Percentiles rank a stretch among this genome's conserved stretches.
Evolutionary conservation across 768 basidiomycete genomes (phyloP).

Genomic region (Amanita fuliginea): DNA sequence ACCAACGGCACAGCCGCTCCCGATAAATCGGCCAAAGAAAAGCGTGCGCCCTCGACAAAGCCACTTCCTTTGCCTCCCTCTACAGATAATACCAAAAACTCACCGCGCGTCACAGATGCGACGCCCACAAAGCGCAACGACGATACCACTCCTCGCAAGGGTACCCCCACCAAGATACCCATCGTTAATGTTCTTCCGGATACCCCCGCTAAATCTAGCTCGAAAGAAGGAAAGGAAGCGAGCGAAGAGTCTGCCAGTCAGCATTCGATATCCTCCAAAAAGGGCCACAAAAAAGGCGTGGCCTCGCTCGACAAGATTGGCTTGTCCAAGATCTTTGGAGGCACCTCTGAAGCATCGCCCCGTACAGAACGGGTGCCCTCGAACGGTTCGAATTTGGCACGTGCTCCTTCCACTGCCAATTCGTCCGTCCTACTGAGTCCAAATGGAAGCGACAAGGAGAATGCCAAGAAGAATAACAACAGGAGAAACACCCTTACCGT

Average conservation of each 20-base stretch:
- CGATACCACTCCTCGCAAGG: slow-evolving; percentile 16
- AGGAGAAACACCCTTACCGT: slow-evolving; percentile 79
- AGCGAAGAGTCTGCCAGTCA: slow-evolving; percentile 22
- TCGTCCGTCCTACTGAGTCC: slow-evolving; percentile 19
- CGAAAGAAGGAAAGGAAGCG: slow-evolving; percentile 13
- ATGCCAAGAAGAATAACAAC: slow-evolving; percentile 36
- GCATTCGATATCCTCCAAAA: slow-evolving; percentile 21
- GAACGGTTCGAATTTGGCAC: slow-evolving; percentile 4
- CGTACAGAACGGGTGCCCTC: slow-evolving; percentile 2
- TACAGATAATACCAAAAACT: not conserved
- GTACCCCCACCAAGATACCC: slow-evolving; percentile 17
- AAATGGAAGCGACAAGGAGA: slow-evolving; percentile 9
- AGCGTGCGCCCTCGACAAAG: not conserved
- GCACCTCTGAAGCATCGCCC: slow-evolving; percentile 15
- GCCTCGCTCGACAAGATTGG: slow-evolving; percentile 71
- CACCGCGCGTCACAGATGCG: not conserved
- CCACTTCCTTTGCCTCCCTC: not conserved
- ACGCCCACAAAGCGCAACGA: slow-evolving; percentile 13
- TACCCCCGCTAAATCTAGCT: slow-evolving; percentile 18
- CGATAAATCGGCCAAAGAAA: not conserved
- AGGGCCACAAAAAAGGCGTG: slow-evolving; percentile 55
- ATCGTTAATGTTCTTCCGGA: slow-evolving; percentile 24
- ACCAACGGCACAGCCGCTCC: not conserved
- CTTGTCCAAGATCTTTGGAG: slow-evolving; percentile 63
- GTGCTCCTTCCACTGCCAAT: slow-evolving; percentile 8